Evolutionary conservation across 306 rosid species (phyloP), one percentile per base, ranked within the genome.

Genomic region (Begonia masoniana): DNA sequence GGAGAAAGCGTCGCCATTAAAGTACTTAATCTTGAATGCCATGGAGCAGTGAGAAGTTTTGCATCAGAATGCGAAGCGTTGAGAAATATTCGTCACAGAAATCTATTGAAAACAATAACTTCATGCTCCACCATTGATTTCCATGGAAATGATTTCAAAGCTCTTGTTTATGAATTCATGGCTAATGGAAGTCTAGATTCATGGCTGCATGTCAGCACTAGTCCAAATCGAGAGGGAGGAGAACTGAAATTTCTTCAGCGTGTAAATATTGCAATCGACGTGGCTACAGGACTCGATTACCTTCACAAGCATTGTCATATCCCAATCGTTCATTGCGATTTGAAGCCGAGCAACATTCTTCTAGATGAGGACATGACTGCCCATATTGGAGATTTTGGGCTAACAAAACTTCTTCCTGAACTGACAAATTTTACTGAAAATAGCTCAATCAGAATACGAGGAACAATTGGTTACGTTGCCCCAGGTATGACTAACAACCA

Each of bases 391-490:
- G 94, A 87, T 60, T 87, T 87, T 26, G 94, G 96, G 47, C 57
- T 87, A 54, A 87, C 96, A 7, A 77, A 70, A 50, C 15, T 76
- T 57, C 60, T 83, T 55, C 57, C 78, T 50, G 82, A 70, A 61
- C 71, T 41, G 58, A 17, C 31, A 19, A 35, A 50, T 74, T 71
- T 54, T 65, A 56, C 50, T 75, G 76, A 39, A 54, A 78, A 6
- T 6, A 43, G 9, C 72, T 76, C 81, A 23, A 68, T 78, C 50
- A 63, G 68, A 65, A 74, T 60, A 55, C 78, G 63, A 53, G 96
- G 96, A 26, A 80, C 96, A 50, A 74, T 87, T 2, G 96, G 94
- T 13, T 87, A 83, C 69, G 83, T 83, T 58, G 89, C 96, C 21
- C 96, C 89, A 76, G 96, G 96, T 85, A 35, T 17, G 77, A 43